Evolutionary conservation across 805 yeast species (phyloP), one percentile per base, ranked within the genome.

Genomic region (Sungouiozyma ichnusensis): DNA sequence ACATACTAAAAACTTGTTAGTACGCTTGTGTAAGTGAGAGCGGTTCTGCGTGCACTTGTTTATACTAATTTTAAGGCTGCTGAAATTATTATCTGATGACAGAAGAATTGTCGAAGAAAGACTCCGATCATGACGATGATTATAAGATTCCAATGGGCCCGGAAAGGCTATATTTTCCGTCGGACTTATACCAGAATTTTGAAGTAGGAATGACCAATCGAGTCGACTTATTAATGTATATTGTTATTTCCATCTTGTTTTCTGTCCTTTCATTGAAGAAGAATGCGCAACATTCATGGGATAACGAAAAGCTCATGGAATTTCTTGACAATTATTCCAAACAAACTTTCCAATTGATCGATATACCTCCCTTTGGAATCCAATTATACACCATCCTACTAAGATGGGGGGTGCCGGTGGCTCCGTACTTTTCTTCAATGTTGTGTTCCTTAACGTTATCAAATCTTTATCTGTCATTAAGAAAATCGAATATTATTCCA

Each of bases 401-500:
- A 3, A 27, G 20, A 5, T 35, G 37, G 33, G 20, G 17, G 14
- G 33, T 24, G 3, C n/a, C 29, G n/a, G 20, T n/a, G 8, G 31
- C 24, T 11, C 33, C 33, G 29, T 32, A 27, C 16, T n/a, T 46
- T 9, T 43, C 52, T 3, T 39, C 55, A 20, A n/a, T 17, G 1
- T 35, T 44, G 11, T 43, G 46, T 5, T 47, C 54, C 1, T 9
- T 46, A 2, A 44, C 54, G 2, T 35, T 54, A 18, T 36, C 48
- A 2, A 18, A 36, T 4, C n/a, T 50, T 11, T 58, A 52, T 43
- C 43, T 57, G 16, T 39, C 44, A 1, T 27, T 52, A 19, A 54
- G 58, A 37, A 49, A 52, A 41, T 40, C 46, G 2, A 46, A 42
- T 18, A 74, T 73, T 44, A 51, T 74, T 9, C 69, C 73, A 3